Evolutionary conservation across 805 yeast genomes (phyloP), one percentile per base, ranked within the genome.

Genomic region (Barnettozyma californica): DNA sequence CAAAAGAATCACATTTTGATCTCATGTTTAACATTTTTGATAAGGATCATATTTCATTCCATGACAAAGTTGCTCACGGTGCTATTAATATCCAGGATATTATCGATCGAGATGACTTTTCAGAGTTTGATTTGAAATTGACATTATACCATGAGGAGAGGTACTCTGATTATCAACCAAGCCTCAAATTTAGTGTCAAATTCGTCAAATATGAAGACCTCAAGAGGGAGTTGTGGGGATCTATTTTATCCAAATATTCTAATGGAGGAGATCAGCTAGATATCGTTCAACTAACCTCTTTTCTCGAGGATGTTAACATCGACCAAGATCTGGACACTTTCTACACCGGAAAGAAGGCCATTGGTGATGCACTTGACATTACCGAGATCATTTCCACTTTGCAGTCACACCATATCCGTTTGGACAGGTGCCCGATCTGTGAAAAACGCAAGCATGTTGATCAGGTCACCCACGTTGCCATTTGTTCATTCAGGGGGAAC

Each of bases 401-500:
- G 46, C 74, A 74, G 18, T 63, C 69, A 5, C 66, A 68, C 14
- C 21, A 49, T 3, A 44, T 59, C 7, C 36, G 46, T 6, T 25
- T 54, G 31, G 79, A 81, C 50, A 75, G 75, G 47, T 94, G 98
- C 61, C 98, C 98, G 0, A 72, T 85, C 10, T 94, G 98, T 66
- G 73, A 75, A 45, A 76, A 77, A 54, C 80, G 84, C 18, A 68
- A 84, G 76, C 48, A 83, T 83, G 58, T 76, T 37, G 95, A 89
- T 56, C 78, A 87, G 46, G 78, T 88, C n/a, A 81, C 87, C 1
- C 99, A 92, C 68, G 76, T 91, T 46, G 92, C 96, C 0, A 79
- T 88, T 2, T 94, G 99, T 66, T 82, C 88, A 0, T 80, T 85
- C 26, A 81, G 83, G 50, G 87, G 84, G 50, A 83, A 90, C 87